Conservation (phyloP, 176 grass and related monocot species). For the Carex littledalei region DNA sequence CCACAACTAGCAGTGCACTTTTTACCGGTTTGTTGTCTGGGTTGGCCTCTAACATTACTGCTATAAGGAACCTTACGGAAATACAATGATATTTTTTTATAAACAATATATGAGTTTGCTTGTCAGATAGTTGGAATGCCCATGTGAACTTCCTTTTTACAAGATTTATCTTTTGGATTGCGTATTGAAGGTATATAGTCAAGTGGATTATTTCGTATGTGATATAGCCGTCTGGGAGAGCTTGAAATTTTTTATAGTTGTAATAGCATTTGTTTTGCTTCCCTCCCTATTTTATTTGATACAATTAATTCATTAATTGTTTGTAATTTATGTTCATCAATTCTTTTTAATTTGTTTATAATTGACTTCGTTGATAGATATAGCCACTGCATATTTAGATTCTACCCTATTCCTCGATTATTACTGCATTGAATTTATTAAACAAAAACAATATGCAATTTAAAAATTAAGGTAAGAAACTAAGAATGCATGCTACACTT, state of each 20-base stretch:
- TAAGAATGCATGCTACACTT: not conserved
- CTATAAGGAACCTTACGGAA: slow-evolving; percentile 28
- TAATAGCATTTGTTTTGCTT: not conserved
- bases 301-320: not conserved
- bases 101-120: slow-evolving; percentile 9
- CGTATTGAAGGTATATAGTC: not conserved
- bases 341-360: not conserved
- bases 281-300: not conserved
- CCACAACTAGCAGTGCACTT: slow-evolving; percentile 60
- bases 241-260: not conserved
- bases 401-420: not conserved
- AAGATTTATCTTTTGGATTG: not conserved
- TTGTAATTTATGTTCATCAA: not conserved
- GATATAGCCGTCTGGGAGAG: not conserved
- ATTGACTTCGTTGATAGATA: not conserved
- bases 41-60: slow-evolving; percentile 34
- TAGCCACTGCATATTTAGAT: not conserved
- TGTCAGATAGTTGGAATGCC: not conserved
- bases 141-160: not conserved
- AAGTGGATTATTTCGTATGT: not conserved
- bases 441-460: not conserved
- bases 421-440: not conserved
- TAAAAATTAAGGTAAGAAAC: not conserved
- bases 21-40: slow-evolving; percentile 55
- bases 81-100: not conserved